Evolutionary conservation across 2,329 filamentous ascomycete species (phyloP).

Genomic region (Trichoderma atroviride): DNA sequence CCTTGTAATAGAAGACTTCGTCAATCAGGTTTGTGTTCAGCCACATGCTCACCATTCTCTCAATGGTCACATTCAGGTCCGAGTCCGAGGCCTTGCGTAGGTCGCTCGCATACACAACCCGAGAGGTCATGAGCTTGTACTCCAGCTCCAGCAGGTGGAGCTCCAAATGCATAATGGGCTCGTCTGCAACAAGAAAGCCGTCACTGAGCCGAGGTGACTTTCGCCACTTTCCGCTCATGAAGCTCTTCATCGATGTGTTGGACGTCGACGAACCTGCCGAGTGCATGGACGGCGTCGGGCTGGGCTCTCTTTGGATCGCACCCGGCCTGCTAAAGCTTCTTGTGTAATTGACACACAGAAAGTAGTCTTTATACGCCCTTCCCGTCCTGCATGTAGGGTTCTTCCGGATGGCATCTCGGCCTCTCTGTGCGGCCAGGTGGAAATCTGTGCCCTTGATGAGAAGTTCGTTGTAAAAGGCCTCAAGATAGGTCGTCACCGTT

Average conservation of each 20-base stretch:
- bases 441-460: constrained; percentile 35
- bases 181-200: constrained; percentile 30
- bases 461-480: constrained; percentile 35
- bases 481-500: constrained; percentile 36
- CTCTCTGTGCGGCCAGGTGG: constrained; percentile 36
- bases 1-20: constrained; percentile 36
- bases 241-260: constrained; percentile 31
- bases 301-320: constrained; percentile 29
- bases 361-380: constrained; percentile 35
- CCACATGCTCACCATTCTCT: constrained; percentile 37
- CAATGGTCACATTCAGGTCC: constrained; percentile 32
- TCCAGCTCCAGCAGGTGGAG: constrained; percentile 38
- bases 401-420: constrained; percentile 34
- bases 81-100: constrained; percentile 28
- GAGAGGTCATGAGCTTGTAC: constrained; percentile 36
- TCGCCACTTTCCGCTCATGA: constrained; percentile 29
- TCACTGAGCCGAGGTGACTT: constrained; percentile 33
- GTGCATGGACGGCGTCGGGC: constrained; percentile 31
- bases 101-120: constrained; percentile 37
- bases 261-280: constrained; percentile 33
- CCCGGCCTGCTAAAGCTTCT: constrained; percentile 29
- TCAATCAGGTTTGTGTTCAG: constrained; percentile 36
- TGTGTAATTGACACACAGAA: constrained; percentile 39
- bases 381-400: constrained; percentile 32
- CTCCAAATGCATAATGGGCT: constrained; percentile 35